These are phyloP conservation scores for Rubia yunnanensis DNA, from an alignment of 257 asterid species.

Conservation along the genomic window DNA sequence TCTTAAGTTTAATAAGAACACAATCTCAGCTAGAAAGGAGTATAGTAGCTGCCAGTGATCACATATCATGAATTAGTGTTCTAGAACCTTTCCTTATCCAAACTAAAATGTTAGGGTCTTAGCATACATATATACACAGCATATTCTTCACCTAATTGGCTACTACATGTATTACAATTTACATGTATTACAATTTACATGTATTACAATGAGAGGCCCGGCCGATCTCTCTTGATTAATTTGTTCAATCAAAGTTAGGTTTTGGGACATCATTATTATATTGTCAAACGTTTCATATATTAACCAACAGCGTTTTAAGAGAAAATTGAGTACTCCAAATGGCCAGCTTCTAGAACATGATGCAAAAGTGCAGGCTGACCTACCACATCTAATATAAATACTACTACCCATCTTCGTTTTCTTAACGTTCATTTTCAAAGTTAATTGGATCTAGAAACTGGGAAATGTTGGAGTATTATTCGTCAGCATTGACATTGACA, in stretches of 20 bases:
- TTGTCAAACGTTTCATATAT: not conserved
- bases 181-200: not conserved
- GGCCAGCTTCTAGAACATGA: constrained; percentile 26
- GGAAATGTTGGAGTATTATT: not conserved
- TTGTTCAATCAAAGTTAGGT: not conserved
- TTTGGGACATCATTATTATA: not conserved
- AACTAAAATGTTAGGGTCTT: not conserved
- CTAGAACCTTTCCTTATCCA: constrained; percentile 9
- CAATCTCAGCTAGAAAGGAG: no score
- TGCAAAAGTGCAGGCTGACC: constrained; percentile 18
- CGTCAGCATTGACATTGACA: not conserved
- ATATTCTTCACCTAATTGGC: constrained; percentile 6
- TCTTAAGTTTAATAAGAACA: no score
- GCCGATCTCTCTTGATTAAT: not conserved
- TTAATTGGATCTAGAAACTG: not conserved
- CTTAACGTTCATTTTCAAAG: not conserved
- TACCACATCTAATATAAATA: constrained; percentile 9
- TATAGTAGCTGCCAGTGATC: not conserved
- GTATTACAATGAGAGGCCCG: not conserved
- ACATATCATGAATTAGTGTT: not conserved
- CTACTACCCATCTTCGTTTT: not conserved
- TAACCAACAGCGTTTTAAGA: not conserved
- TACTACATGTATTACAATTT: not conserved
- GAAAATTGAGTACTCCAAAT: not conserved
- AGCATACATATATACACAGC: not conserved